Evolutionary conservation across 352 stramenopile species (phyloP), one percentile per base, ranked within the genome.

Genomic region (Phytophthora hibernalis): DNA sequence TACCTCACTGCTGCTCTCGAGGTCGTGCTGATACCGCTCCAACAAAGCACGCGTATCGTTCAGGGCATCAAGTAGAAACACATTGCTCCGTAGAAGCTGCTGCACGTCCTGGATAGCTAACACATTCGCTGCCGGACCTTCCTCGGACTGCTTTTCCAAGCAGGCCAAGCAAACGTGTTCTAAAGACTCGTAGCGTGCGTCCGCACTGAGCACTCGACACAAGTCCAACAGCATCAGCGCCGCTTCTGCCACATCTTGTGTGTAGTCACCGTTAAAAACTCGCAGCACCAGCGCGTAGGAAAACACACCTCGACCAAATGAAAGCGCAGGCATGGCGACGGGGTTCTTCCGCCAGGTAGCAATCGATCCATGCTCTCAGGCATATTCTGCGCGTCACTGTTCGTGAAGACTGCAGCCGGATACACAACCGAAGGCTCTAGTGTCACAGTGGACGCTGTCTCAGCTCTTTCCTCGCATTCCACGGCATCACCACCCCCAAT

Each of bases 211-310:
- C 21, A 93, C 85, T 22, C 57, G 42, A 26, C 77, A 83, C 7
- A 82, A 30, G 40, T 85, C 70, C 45, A 93, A 60, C 20, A 92
- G 44, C 38, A 71, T 54, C 3, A 78, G 43, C 16, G 74, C 64
- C 0, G 85, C 87, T 18, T 92, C 82, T 40, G 58, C 48, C 10
- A 71, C 55, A 60, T 91, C 85, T 71, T 91, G 74, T 11, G 47
- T 49, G 72, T 85, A 93, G 60, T 95, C 87, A 18, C 87, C 87
- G 21, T 95, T 95, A 71, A 90, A 95, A 37, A 50, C 72, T 11
- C 87, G 81, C 71, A 95, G 66, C 7, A 90, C 73, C n/a, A 88
- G 54, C 12, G 77, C 76, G 56, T 95, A 95, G 2, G 82, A 76
- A 38, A 90, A 91, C 6, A 93, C 13, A 92, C 31, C 60, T 95